phyloP scores from a whole-genome alignment of 257 asterid species.

The Solanum chilense region DNA sequence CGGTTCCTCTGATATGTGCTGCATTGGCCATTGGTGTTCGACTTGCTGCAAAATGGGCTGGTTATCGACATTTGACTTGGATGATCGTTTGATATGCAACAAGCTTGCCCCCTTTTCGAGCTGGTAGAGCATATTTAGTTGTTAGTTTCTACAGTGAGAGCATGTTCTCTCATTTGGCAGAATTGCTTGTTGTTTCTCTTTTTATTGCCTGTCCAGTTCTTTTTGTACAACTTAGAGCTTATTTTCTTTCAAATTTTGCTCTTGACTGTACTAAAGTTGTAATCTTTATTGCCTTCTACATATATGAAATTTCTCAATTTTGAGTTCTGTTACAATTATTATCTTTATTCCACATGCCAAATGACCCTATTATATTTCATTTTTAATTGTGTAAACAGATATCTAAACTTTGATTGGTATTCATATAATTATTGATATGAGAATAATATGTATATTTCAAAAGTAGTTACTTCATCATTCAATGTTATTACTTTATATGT shows the following conservation, averaged over 20 bases:
- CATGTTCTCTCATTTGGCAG: not conserved
- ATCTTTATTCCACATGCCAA: not conserved
- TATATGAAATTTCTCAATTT: not conserved
- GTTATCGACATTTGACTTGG: conserved; percentile 96
- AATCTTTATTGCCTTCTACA: not conserved
- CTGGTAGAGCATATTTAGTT: not conserved
- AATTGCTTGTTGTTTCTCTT: not conserved
- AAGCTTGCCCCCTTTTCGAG: not conserved
- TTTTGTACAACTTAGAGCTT: not conserved
- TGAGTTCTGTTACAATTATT: not conserved
- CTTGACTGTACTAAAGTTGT: not conserved
- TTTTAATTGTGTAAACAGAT: not conserved
- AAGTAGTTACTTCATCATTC: not conserved
- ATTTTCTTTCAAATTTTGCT: not conserved
- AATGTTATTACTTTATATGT: too few species aligned
- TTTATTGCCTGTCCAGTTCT: not conserved
- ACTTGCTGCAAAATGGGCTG: conserved; percentile 83
- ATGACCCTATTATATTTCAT: not conserved
- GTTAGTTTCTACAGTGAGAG: not conserved
- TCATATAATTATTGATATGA: not conserved
- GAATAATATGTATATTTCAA: not conserved
- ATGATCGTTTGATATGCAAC: conserved; percentile 46
- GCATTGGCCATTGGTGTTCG: conserved; percentile 72
- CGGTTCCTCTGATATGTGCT: conserved; percentile 62
- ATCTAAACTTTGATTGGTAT: not conserved